Conservation (phyloP, 805 yeast genomes). For the Brettanomyces anomalus region DNA sequence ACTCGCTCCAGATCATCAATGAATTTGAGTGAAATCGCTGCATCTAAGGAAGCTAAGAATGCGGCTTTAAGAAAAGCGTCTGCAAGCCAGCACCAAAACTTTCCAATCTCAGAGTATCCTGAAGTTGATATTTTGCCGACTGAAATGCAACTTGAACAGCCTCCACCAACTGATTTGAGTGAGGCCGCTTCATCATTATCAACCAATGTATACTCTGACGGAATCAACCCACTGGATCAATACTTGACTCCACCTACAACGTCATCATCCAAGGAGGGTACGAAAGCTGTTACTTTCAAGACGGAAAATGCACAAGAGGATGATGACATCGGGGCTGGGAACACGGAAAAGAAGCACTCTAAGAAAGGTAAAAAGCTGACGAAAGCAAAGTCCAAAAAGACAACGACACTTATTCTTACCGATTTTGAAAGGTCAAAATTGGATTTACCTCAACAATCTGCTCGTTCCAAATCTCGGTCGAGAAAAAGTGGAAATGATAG, state of each 20-base stretch:
- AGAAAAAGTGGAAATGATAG: constrained; percentile 27
- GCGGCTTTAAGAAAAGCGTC: constrained; percentile 16
- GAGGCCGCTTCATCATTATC: background rate
- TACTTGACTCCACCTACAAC: constrained; percentile 6
- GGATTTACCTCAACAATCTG: constrained; percentile 26
- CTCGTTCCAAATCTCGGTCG: constrained; percentile 26
- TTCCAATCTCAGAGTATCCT: constrained; percentile 1
- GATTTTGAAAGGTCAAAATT: constrained; percentile 9
- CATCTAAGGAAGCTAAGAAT: constrained; percentile 23
- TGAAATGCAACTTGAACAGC: background rate
- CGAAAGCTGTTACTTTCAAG: background rate
- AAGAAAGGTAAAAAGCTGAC: background rate
- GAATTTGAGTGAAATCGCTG: constrained; percentile 47
- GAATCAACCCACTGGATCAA: background rate
- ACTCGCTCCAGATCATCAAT: constrained; percentile 42
- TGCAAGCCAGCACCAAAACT: background rate
- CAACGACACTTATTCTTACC: constrained; percentile 2
- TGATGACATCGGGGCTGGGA: no score
- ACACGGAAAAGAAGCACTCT: background rate
- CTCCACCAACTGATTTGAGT: background rate
- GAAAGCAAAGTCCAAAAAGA: background rate
- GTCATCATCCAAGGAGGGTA: constrained; percentile 1
- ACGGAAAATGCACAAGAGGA: background rate
- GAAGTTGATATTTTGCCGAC: background rate
- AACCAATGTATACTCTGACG: background rate